Percentiles rank a stretch among this genome's conserved stretches.
Evolutionary conservation across 1,284 basidiomycete species (phyloP).

Genomic region (Rhodotorula sp.): DNA sequence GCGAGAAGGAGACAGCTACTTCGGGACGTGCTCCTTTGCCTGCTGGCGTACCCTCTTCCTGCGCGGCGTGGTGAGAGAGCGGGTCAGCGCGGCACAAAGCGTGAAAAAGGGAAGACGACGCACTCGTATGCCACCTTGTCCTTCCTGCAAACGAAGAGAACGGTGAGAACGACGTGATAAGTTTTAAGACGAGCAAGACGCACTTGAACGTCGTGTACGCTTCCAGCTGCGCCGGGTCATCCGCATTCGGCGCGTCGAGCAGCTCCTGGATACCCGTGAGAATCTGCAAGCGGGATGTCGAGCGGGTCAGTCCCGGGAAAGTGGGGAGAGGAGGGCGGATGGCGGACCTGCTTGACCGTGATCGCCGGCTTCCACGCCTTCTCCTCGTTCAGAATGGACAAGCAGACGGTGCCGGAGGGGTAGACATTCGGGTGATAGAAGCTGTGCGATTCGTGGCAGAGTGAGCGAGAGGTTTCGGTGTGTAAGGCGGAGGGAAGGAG

Average conservation of each 20-base stretch:
- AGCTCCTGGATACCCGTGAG: slow-evolving; percentile 65
- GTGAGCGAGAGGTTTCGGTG: not conserved
- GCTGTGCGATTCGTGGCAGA: not conserved
- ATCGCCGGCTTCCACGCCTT: slow-evolving; percentile 99
- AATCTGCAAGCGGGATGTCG: slow-evolving; percentile 61
- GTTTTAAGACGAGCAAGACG: too few species aligned
- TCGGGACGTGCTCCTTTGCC: slow-evolving; percentile 34
- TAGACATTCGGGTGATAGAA: slow-evolving; percentile 56
- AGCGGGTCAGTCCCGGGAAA: not conserved
- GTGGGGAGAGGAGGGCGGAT: not conserved
- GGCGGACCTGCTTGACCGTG: slow-evolving; percentile 90
- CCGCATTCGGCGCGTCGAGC: slow-evolving; percentile 44
- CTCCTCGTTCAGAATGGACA: slow-evolving; percentile 98
- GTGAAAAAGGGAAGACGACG: not conserved
- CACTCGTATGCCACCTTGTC: slow-evolving; percentile 39
- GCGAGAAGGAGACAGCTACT: slow-evolving; percentile 1
- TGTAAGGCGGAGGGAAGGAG: not conserved
- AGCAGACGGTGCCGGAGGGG: slow-evolving; percentile 95
- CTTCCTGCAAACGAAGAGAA: slow-evolving; percentile 9
- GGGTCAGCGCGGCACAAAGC: not conserved
- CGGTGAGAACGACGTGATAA: not conserved
- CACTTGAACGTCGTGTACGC: slow-evolving; percentile 45
- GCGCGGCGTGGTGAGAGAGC: not conserved
- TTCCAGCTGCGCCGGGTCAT: slow-evolving; percentile 48
- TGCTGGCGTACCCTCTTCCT: slow-evolving; percentile 36